These are phyloP conservation scores for Pseudoperonospora humuli DNA, from an alignment of 352 stramenopile genomes.

Conservation along the genomic window DNA sequence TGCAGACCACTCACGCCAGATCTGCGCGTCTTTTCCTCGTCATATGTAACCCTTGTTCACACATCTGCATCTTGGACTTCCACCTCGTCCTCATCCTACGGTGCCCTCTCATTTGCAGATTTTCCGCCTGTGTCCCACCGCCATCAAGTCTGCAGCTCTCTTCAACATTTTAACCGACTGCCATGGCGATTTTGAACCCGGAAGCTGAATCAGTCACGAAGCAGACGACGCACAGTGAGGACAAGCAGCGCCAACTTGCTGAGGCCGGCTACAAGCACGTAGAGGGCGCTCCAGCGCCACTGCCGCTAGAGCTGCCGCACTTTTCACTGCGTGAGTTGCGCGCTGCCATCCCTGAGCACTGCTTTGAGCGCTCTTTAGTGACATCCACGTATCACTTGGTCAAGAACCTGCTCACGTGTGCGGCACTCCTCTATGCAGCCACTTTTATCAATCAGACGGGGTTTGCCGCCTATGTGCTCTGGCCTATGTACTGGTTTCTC, in stretches of 20 bases:
- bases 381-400: conserved; percentile 89
- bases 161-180: not conserved
- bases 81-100: not conserved
- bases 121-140: conserved; percentile 17
- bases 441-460: conserved; percentile 49
- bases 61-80: no score
- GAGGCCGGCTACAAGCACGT: conserved; percentile 66
- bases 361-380: conserved; percentile 93
- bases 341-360: conserved; percentile 90
- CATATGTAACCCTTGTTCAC: not conserved
- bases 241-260: conserved; percentile 43
- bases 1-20: conserved; percentile 21
- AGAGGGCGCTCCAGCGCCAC: conserved; percentile 58
- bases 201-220: conserved; percentile 35
- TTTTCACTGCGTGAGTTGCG: conserved; percentile 88
- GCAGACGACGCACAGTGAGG: conserved; percentile 18
- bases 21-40: conserved; percentile 10
- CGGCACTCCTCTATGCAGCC: conserved; percentile 84
- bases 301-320: conserved; percentile 75
- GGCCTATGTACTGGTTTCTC: conserved; percentile 95
- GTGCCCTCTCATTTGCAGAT: conserved; percentile 27
- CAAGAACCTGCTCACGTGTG: conserved; percentile 87
- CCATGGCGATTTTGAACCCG: conserved; percentile 65
- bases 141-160: no score
- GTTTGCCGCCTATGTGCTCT: conserved; percentile 66